phyloP scores from a whole-genome alignment of 2,329 filamentous ascomycete genomes.

The Lecanoromycetidae sp. region DNA sequence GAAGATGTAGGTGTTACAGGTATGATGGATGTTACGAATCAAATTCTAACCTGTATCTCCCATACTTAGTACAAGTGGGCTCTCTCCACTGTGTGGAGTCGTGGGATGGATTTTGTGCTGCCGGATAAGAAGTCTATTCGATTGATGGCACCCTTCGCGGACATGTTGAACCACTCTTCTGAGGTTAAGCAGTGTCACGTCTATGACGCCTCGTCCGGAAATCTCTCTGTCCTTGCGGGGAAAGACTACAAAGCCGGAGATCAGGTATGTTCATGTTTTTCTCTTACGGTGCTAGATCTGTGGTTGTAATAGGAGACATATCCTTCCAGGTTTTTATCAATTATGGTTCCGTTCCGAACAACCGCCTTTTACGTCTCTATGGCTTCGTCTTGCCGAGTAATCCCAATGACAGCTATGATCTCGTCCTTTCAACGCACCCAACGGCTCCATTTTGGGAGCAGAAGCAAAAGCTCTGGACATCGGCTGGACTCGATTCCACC shows the following conservation, averaged over 20 bases:
- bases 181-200: slow-evolving; percentile 27
- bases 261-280: slow-evolving; percentile 24
- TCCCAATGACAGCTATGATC: slow-evolving; percentile 29
- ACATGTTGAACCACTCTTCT: slow-evolving; percentile 30
- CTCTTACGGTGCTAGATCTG: slow-evolving; percentile 18
- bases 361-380: slow-evolving; percentile 29
- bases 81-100: slow-evolving; percentile 24
- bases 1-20: slow-evolving; percentile 24
- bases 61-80: slow-evolving; percentile 28
- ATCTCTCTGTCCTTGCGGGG: slow-evolving; percentile 24
- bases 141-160: slow-evolving; percentile 27
- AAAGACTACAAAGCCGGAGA: slow-evolving; percentile 26
- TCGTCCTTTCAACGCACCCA: slow-evolving; percentile 27
- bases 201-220: slow-evolving; percentile 25
- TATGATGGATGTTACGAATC: slow-evolving; percentile 19
- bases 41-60: slow-evolving; percentile 18
- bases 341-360: slow-evolving; percentile 27
- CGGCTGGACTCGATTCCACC: slow-evolving; percentile 25
- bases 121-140: slow-evolving; percentile 19
- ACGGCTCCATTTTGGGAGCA: slow-evolving; percentile 26
- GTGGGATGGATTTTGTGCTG: slow-evolving; percentile 28
- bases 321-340: slow-evolving; percentile 26
- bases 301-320: slow-evolving; percentile 14
- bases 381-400: slow-evolving; percentile 29
- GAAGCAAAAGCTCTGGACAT: slow-evolving; percentile 28